phyloP scores from a whole-genome alignment of 192 early-diverging fungal species.

The Irineochytrium annulatum region DNA sequence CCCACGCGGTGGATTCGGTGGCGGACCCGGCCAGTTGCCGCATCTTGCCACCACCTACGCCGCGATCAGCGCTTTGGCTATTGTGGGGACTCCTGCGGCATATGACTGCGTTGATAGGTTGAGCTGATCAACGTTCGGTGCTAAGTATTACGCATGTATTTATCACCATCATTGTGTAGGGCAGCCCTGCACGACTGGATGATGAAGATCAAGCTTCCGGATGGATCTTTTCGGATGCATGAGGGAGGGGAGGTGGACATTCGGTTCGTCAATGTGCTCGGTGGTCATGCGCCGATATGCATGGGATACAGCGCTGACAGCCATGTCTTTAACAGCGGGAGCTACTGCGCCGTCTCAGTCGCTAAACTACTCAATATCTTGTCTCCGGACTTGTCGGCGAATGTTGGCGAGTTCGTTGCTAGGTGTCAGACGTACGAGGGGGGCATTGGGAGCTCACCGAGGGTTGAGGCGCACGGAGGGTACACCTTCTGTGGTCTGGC shows the following conservation, averaged over 20 bases:
- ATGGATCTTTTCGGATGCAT: conserved; percentile 90
- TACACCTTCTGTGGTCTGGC: conserved; percentile 93
- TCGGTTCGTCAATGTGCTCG: too few relatives aligned
- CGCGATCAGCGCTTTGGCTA: conserved; percentile 73
- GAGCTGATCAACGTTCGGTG: background rate
- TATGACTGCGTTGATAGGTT: conserved; percentile 62
- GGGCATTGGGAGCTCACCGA: conserved; percentile 79
- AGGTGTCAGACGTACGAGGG: conserved; percentile 90
- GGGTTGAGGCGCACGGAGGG: conserved; percentile 90
- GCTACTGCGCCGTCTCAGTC: conserved; percentile 80
- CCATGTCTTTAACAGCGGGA: conserved; percentile 44
- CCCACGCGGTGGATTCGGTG: conserved; percentile 75
- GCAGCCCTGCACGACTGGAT: conserved; percentile 69
- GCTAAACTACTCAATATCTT: conserved; percentile 79
- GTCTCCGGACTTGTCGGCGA: conserved; percentile 68
- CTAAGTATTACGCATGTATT: too few relatives aligned
- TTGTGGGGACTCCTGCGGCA: conserved; percentile 71
- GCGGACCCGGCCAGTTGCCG: conserved; percentile 78
- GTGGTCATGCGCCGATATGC: too few relatives aligned
- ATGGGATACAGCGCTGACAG: background rate
- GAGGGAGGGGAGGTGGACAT: conserved; percentile 86
- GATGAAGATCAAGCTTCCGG: conserved; percentile 72
- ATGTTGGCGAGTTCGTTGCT: conserved; percentile 66
- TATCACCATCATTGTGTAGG: conserved; percentile 1
- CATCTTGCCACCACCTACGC: conserved; percentile 91